A percentile compares a stretch with the other conserved stretches of the same genome.
Evolutionary conservation across 75 land plant genomes (phyloP).

Genomic region (Larix kaempferi): DNA sequence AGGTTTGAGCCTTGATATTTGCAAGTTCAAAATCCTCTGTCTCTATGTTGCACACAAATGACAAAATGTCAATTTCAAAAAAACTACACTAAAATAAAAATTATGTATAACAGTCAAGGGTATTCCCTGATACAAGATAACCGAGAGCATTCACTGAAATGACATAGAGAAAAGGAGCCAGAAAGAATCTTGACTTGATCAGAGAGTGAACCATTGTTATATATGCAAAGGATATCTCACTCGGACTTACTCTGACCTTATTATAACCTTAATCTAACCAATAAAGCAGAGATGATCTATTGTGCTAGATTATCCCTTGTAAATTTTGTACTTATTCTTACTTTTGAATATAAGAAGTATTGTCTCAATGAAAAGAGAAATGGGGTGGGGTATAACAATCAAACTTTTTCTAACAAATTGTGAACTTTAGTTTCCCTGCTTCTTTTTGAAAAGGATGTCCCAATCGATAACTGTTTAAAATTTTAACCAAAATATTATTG

Average conservation of each 20-base stretch:
- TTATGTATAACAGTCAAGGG: background rate
- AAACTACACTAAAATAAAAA: background rate
- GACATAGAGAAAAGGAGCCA: slow-evolving; percentile 1
- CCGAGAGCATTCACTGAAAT: background rate
- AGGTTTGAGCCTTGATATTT: too few species aligned
- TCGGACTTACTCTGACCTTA: too few species aligned
- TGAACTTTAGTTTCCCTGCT: slow-evolving; percentile 82
- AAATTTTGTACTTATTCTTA: too few species aligned
- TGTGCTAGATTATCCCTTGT: too few species aligned
- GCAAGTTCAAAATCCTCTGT: too few species aligned
- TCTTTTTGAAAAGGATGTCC: slow-evolving; percentile 34
- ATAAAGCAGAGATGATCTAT: too few species aligned
- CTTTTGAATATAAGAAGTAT: too few species aligned
- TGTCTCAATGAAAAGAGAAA: too few species aligned
- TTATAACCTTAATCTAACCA: too few species aligned
- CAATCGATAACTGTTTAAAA: background rate
- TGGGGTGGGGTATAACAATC: too few species aligned
- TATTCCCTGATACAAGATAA: background rate
- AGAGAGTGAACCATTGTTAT: too few species aligned
- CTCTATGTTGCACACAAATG: slow-evolving; percentile 14
- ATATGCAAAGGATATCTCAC: too few species aligned
- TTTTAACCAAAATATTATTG: slow-evolving; percentile 5
- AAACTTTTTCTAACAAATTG: slow-evolving; percentile 61
- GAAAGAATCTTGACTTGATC: background rate
- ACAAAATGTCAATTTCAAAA: background rate